Conservation (phyloP, 2,329 filamentous ascomycete genomes). For the Fusarium irregulare region DNA sequence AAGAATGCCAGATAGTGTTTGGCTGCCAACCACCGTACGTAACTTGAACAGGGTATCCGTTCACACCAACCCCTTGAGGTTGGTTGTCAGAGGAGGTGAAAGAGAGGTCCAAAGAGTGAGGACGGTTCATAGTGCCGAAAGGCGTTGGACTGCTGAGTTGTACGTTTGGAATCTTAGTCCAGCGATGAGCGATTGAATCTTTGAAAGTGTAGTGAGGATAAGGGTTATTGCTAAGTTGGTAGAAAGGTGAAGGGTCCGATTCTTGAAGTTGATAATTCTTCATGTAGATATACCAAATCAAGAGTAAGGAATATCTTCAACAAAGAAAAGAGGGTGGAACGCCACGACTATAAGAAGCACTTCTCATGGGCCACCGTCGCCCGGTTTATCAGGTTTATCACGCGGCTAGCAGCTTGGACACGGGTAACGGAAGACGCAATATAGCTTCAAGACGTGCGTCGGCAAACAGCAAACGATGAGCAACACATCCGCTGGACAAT, state of each 20-base stretch:
- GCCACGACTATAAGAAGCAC: constrained; percentile 9
- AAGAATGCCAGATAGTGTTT: constrained; percentile 11
- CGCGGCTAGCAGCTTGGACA: constrained; percentile 26
- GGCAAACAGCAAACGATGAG: constrained; percentile 28
- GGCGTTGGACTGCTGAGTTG: neutral
- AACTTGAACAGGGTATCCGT: constrained; percentile 14
- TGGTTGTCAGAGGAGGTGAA: constrained; percentile 9
- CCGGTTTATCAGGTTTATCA: constrained; percentile 1
- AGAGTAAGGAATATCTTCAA: neutral
- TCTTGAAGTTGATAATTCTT: constrained; percentile 6
- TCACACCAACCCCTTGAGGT: neutral
- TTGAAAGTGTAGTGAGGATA: constrained; percentile 4
- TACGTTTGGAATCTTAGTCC: neutral
- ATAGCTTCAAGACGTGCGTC: constrained; percentile 30
- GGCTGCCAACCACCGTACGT: constrained; percentile 30
- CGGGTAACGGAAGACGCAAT: constrained; percentile 36
- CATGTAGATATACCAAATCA: neutral
- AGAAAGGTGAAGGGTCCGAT: neutral
- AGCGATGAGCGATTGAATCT: constrained; percentile 1
- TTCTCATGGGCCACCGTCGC: neutral
- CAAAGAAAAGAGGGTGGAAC: constrained; percentile 1
- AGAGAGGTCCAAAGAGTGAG: constrained; percentile 11
- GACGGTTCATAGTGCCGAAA: neutral
- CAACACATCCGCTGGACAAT: constrained; percentile 3
- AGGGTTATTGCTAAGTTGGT: constrained; percentile 3